phyloP scores from a whole-genome alignment of 352 stramenopile genomes.

The Phytophthora quininea region DNA sequence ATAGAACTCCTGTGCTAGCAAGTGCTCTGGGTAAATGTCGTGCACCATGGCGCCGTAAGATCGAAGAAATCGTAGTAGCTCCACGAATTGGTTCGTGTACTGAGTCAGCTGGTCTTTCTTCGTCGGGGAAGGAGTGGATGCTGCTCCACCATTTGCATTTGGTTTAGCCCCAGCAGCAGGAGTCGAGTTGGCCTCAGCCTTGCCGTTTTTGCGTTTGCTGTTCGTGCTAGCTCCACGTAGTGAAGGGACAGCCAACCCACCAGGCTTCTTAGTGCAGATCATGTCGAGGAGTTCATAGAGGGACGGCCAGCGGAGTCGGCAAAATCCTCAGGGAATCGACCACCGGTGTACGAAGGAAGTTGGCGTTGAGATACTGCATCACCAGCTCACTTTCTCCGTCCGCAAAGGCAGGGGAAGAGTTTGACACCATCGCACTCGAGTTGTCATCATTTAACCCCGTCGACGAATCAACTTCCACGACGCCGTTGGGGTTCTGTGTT shows the following conservation, averaged over 20 bases:
- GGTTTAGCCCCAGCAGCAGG: constrained; percentile 2
- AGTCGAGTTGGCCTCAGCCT: constrained; percentile 5
- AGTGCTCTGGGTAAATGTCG: constrained; percentile 79
- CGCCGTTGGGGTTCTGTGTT: constrained; percentile 32
- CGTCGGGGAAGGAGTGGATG: constrained; percentile 21
- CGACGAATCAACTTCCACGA: constrained; percentile 54
- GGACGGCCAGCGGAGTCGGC: constrained; percentile 76
- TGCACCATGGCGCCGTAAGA: constrained; percentile 92
- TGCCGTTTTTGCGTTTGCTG: constrained; percentile 20
- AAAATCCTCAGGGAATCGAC: constrained; percentile 81
- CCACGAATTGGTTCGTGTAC: constrained; percentile 75
- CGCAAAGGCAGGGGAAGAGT: constrained; percentile 22
- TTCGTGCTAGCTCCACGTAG: constrained; percentile 23
- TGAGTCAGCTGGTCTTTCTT: constrained; percentile 70
- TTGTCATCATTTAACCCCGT: constrained; percentile 13
- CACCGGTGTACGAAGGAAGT: constrained; percentile 75
- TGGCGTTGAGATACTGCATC: constrained; percentile 87
- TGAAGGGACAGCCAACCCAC: constrained; percentile 22
- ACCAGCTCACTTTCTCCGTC: constrained; percentile 66
- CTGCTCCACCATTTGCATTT: background rate
- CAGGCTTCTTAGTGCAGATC: constrained; percentile 88
- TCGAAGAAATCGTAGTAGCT: constrained; percentile 92
- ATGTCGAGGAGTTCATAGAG: constrained; percentile 92
- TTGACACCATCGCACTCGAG: background rate
- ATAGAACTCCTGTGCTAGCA: constrained; percentile 84